phyloP scores from a whole-genome alignment of 23 red algal species.

The Gracilaria domingensis region DNA sequence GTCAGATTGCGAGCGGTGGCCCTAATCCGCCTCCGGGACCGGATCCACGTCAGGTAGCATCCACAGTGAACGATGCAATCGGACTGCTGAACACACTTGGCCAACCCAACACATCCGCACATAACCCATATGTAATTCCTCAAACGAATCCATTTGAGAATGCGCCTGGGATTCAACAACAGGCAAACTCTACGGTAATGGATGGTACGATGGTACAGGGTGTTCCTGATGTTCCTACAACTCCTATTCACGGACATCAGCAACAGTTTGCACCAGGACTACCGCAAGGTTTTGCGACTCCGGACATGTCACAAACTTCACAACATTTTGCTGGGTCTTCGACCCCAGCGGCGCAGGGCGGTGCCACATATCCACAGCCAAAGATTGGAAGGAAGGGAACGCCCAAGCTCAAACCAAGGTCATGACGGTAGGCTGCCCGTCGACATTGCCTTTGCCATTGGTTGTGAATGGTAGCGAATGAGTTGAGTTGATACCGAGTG shows the following conservation, averaged over 20 bases:
- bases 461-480: background rate
- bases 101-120: background rate
- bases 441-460: background rate
- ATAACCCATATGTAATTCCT: slow-evolving; percentile 26
- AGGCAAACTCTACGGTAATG: background rate
- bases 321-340: background rate
- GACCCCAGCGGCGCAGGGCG: background rate
- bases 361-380: background rate
- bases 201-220: background rate
- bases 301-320: slow-evolving; percentile 5
- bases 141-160: slow-evolving; percentile 17
- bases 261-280: background rate
- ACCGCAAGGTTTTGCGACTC: background rate
- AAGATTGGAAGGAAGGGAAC: background rate
- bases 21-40: background rate
- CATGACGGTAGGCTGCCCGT: background rate
- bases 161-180: background rate
- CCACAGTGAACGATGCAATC: slow-evolving; percentile 45
- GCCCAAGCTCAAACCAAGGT: background rate
- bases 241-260: background rate
- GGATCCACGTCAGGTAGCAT: slow-evolving; percentile 32
- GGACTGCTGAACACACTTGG: slow-evolving; percentile 44
- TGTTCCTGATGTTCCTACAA: background rate
- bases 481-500: too few relatives aligned
- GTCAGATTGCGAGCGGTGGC: slow-evolving; percentile 7